A percentile compares a stretch with the other conserved stretches of the same genome.
These are phyloP conservation scores for Pseudoneurospora amorphoporcata DNA, from an alignment of 495 filamentous ascomycete species.

Conservation along the genomic window DNA sequence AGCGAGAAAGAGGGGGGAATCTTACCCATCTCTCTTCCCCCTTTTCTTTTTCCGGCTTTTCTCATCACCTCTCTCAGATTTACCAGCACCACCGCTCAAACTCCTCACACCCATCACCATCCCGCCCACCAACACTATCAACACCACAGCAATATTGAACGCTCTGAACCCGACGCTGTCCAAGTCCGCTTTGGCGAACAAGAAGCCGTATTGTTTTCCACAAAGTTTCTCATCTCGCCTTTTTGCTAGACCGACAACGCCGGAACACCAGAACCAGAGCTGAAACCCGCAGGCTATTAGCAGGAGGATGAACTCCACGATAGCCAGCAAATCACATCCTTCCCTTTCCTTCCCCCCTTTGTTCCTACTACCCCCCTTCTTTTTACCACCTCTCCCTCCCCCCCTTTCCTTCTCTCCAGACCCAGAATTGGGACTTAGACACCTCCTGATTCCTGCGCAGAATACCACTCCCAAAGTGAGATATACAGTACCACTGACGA, in stretches of 20 bases:
- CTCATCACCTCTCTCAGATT: neutral
- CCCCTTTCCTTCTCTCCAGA: neutral
- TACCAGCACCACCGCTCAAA: neutral
- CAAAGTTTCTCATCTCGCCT: neutral
- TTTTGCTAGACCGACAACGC: slow-evolving; percentile 1
- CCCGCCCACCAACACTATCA: slow-evolving; percentile 8
- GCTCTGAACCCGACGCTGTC: slow-evolving; percentile 11
- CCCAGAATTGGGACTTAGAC: neutral
- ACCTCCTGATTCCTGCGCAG: neutral
- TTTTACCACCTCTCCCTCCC: neutral
- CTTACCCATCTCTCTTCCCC: slow-evolving; percentile 1
- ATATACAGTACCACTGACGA: slow-evolving; percentile 3
- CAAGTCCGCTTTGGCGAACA: slow-evolving; percentile 14
- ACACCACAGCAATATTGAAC: slow-evolving; percentile 14
- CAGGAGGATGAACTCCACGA: slow-evolving; percentile 10
- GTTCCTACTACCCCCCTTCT: too few species aligned
- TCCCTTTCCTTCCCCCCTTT: neutral
- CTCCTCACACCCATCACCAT: neutral
- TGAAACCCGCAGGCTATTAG: slow-evolving; percentile 22
- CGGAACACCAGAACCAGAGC: slow-evolving; percentile 31
- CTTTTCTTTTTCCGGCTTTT: neutral
- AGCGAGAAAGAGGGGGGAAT: neutral
- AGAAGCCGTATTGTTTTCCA: slow-evolving; percentile 16
- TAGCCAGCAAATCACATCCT: neutral
- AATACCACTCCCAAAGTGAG: neutral